Conservation (phyloP, 192 early-diverging fungal genomes). For the Backusella tarrabulga region DNA sequence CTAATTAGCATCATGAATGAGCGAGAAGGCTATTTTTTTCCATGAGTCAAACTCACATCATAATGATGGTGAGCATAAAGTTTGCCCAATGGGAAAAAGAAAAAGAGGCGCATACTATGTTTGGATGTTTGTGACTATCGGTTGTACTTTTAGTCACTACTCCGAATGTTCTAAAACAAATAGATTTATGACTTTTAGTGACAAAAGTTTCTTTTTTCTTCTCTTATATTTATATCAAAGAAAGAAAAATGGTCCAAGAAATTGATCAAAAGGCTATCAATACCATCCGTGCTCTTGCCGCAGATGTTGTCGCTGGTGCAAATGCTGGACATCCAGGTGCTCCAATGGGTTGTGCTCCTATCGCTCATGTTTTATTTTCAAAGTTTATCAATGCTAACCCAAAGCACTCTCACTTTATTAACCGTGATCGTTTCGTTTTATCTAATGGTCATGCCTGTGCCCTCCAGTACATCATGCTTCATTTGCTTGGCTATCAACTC, state of each 20-base stretch:
- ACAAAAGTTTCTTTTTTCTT: neutral
- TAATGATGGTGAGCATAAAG: neutral
- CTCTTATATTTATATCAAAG: constrained; percentile 8
- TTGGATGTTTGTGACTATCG: neutral
- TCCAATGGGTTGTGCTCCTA: constrained; percentile 96
- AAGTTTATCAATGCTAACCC: constrained; percentile 83
- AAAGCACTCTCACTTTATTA: constrained; percentile 86
- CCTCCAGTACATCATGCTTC: constrained; percentile 87
- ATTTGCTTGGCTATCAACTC: constrained; percentile 86
- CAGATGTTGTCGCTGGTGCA: constrained; percentile 84
- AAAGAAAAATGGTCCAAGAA: constrained; percentile 34
- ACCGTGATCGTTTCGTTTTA: constrained; percentile 96
- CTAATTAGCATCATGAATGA: neutral
- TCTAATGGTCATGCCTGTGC: constrained; percentile 97
- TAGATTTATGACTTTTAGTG: neutral
- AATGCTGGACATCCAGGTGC: constrained; percentile 97
- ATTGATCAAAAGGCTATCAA: constrained; percentile 70
- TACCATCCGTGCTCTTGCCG: constrained; percentile 87
- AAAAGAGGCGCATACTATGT: neutral
- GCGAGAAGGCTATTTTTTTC: neutral
- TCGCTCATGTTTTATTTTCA: constrained; percentile 91
- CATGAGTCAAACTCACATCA: neutral
- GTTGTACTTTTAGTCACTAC: neutral
- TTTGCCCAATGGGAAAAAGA: constrained; percentile 3
- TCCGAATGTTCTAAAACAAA: neutral